Percentiles rank a stretch among this genome's conserved stretches.
These are phyloP conservation scores for Mortierella sp. DNA, from an alignment of 371 early-diverging fungal species.

Conservation along the genomic window DNA sequence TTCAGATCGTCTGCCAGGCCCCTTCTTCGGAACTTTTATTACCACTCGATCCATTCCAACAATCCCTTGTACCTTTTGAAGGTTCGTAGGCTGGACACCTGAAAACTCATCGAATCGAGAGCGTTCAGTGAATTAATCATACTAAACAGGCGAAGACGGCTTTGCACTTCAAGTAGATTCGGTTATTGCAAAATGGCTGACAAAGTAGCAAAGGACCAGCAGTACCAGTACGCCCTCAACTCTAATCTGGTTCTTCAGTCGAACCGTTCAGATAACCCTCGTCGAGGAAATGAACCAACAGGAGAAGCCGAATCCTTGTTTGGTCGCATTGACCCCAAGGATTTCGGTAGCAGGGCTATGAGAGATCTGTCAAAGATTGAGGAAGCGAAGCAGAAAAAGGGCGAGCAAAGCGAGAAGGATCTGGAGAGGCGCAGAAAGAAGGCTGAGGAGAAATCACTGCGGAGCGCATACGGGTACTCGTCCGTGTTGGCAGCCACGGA, in stretches of 20 bases:
- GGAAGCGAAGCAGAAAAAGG: conserved; percentile 74
- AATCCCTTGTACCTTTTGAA: too few relatives aligned
- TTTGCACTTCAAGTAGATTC: neutral
- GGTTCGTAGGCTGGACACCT: too few relatives aligned
- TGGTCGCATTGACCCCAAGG: conserved; percentile 86
- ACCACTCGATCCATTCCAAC: too few relatives aligned
- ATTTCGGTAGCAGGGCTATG: conserved; percentile 87
- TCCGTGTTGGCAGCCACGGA: conserved; percentile 92
- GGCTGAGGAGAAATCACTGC: conserved; percentile 68
- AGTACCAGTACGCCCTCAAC: conserved; percentile 93
- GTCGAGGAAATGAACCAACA: conserved; percentile 92
- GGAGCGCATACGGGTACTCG: conserved; percentile 79
- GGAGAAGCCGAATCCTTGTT: conserved; percentile 95
- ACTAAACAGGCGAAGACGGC: neutral
- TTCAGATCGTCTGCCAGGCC: too few relatives aligned
- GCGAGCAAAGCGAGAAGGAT: conserved; percentile 63
- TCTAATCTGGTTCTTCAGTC: conserved; percentile 93
- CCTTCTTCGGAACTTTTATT: too few relatives aligned
- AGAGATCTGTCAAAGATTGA: conserved; percentile 74
- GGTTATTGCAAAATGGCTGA: conserved; percentile 70
- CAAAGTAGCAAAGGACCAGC: conserved; percentile 77
- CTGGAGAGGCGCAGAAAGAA: conserved; percentile 60
- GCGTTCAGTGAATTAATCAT: too few relatives aligned
- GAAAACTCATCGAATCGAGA: too few relatives aligned
- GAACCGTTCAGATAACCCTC: conserved; percentile 83